Evolutionary conservation across 2,329 filamentous ascomycete species (phyloP).

Genomic region (Trichoderma asperellum): DNA sequence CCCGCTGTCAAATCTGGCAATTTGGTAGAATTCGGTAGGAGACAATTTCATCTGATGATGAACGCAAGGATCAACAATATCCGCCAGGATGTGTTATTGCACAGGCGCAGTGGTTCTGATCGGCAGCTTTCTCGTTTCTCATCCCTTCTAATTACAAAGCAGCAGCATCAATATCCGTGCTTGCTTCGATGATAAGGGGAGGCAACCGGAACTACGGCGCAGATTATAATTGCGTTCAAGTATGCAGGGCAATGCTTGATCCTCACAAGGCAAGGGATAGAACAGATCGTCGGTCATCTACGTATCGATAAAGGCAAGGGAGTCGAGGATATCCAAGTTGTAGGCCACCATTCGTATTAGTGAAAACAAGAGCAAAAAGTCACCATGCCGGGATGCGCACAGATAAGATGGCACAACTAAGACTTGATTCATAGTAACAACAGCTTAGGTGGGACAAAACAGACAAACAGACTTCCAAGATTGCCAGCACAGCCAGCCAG

Average conservation of each 20-base stretch:
- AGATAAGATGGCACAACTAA: background rate
- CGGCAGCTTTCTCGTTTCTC: background rate
- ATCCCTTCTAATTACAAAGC: background rate
- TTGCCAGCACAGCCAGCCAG: too few species aligned
- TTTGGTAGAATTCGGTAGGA: background rate
- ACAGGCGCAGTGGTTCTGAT: background rate
- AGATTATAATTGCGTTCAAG: background rate
- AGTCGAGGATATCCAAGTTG: background rate
- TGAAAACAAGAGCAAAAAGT: background rate
- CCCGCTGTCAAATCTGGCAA: background rate
- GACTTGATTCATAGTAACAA: background rate
- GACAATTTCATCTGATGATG: constrained; percentile 1
- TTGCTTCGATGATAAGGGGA: background rate
- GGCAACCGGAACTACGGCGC: background rate
- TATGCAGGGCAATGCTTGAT: constrained; percentile 5
- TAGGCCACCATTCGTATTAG: background rate
- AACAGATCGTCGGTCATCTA: background rate
- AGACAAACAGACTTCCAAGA: too few species aligned
- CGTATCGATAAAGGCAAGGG: background rate
- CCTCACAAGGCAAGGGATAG: constrained; percentile 3
- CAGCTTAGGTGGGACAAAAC: background rate
- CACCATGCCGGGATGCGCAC: background rate
- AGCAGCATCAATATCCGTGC: background rate
- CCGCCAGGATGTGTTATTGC: background rate
- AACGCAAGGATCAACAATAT: background rate